Evolutionary conservation across 305 asterid genomes (phyloP), one percentile per base, ranked within the genome.

Genomic region (Rubia tinctorum): DNA sequence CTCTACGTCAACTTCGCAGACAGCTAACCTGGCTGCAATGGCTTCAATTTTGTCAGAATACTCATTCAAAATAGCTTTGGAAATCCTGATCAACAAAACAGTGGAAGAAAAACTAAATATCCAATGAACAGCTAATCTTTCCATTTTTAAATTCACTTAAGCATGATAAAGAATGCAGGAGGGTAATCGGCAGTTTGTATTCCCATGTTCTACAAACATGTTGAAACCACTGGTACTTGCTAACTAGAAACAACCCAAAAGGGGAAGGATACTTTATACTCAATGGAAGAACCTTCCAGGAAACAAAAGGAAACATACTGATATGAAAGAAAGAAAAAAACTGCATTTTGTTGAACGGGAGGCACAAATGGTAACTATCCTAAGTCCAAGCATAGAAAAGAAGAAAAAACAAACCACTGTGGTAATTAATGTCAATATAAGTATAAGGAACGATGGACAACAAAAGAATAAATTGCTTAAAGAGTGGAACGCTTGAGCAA

Each of bases 31-130:
- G 73, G 92, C 85, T 67, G 93, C 97, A 83, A 90, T 66, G 44
- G 83, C 91, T 88, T 95, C 96, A 74, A 92, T 85, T 77, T 88
- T 85, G 85, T 87, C 88, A 4, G 96, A 86, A 81, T 84, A 89
- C 70, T 88, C 97, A 82, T 82, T 92, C 73, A 89, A 64, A 55
- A 73, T 83, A 66, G 86, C 92, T 84, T 88, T 92, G 78, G 96
- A 95, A 78, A 89, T 78, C 85, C 96, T 92, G 86, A 40, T 62
- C 7, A 68, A 73, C 18, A 71, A 51, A 70, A 74, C 47, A 71
- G 15, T 18, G 62, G 15, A 59, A 68, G 68, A 18, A 13, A 30
- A 7, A 9, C 17, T 34, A 47, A 45, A 43, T 40, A 25, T 55
- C 65, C 23, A 55, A 74, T 34, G 42, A 13, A 64, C 11, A 64